Percentiles rank a stretch among this genome's conserved stretches.
Conservation (phyloP, 2,329 filamentous ascomycete genomes). For the Xylariaceae sp. region DNA sequence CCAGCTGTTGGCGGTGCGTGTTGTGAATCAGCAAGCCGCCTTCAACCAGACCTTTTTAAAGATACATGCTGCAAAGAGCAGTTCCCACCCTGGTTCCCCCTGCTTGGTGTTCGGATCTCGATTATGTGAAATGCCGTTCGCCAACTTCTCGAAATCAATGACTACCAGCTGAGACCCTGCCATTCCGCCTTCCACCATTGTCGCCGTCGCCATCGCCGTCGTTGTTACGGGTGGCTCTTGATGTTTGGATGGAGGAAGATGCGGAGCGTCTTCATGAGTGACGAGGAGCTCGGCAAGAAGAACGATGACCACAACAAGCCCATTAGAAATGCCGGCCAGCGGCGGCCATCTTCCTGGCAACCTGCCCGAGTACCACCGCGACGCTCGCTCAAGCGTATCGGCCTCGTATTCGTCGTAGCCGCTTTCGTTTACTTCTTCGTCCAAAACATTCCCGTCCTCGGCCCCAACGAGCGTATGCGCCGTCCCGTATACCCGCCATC, state of each 20-base stretch:
- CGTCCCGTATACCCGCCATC: slow-evolving; percentile 46
- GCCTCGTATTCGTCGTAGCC: slow-evolving; percentile 53
- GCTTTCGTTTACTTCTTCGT: slow-evolving; percentile 68
- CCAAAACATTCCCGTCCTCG: slow-evolving; percentile 63
- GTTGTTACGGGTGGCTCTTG: slow-evolving; percentile 20
- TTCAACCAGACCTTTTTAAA: too few relatives aligned
- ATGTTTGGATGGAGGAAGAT: slow-evolving; percentile 48
- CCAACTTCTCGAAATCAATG: slow-evolving; percentile 4
- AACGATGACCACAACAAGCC: slow-evolving; percentile 58
- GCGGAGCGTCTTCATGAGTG: slow-evolving; percentile 55
- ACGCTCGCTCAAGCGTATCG: slow-evolving; percentile 60
- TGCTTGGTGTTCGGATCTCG: slow-evolving; percentile 16
- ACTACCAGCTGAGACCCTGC: slow-evolving; percentile 10
- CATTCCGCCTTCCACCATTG: background rate
- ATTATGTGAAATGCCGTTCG: slow-evolving; percentile 35
- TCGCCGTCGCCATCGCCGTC: background rate
- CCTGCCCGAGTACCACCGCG: slow-evolving; percentile 54
- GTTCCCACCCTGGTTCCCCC: slow-evolving; percentile 6
- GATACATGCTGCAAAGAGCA: too few relatives aligned
- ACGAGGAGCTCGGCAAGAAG: slow-evolving; percentile 66
- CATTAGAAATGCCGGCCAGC: slow-evolving; percentile 38
- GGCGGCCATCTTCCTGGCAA: slow-evolving; percentile 49
- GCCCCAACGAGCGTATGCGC: slow-evolving; percentile 47
- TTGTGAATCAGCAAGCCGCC: too few relatives aligned
- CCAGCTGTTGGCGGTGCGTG: too few relatives aligned